These are phyloP conservation scores for Chlorociboria aeruginascens DNA, from an alignment of 495 filamentous ascomycete species.

Conservation along the genomic window DNA sequence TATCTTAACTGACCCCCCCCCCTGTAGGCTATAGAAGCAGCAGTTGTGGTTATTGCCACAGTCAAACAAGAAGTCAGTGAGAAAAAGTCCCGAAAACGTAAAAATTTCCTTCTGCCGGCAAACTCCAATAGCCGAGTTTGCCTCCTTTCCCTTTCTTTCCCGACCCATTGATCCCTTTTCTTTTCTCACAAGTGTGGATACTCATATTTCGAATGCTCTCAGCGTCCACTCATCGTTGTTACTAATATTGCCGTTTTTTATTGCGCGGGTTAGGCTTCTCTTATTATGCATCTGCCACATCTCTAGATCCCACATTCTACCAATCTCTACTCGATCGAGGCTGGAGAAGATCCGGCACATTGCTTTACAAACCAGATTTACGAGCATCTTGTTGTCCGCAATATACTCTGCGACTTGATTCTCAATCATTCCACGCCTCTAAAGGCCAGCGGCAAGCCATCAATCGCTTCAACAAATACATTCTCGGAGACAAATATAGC, in stretches of 20 bases:
- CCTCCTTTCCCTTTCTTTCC: not conserved
- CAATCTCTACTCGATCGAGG: slow-evolving; percentile 73
- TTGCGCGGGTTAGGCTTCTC: slow-evolving; percentile 52
- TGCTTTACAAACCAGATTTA: slow-evolving; percentile 89
- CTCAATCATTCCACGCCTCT: slow-evolving; percentile 52
- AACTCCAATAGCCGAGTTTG: not conserved
- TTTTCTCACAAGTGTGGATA: not conserved
- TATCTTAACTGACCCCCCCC: slow-evolving; percentile 12
- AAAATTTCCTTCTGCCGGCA: slow-evolving; percentile 1
- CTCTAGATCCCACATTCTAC: slow-evolving; percentile 62
- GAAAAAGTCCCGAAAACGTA: slow-evolving; percentile 9
- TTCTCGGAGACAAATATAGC: slow-evolving; percentile 69
- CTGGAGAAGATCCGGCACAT: slow-evolving; percentile 73
- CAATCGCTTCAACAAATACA: slow-evolving; percentile 80
- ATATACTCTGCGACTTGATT: slow-evolving; percentile 82
- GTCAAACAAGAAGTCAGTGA: slow-evolving; percentile 15
- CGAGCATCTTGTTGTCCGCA: slow-evolving; percentile 83
- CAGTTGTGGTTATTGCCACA: slow-evolving; percentile 17
- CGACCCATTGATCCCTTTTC: not conserved
- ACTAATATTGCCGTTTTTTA: slow-evolving; percentile 12
- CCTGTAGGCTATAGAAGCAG: slow-evolving; percentile 15
- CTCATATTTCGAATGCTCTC: not conserved
- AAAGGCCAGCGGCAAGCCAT: slow-evolving; percentile 78
- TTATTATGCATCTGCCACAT: slow-evolving; percentile 64
- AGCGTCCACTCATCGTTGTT: not conserved